Conservation (phyloP, 2,329 filamentous ascomycete species). For the Penicillium frequentans region DNA sequence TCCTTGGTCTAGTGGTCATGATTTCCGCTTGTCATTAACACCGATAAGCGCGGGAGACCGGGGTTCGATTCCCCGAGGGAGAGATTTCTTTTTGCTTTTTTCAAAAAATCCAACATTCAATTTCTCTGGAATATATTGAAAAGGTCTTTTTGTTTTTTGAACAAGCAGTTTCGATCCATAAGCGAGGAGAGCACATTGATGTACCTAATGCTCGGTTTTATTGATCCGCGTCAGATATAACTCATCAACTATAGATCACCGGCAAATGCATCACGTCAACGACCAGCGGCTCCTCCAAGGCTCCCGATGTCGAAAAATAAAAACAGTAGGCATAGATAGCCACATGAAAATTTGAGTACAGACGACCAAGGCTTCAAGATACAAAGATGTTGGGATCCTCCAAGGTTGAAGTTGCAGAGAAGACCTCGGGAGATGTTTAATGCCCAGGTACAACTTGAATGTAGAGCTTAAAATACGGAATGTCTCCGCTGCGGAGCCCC, state of each 20-base stretch:
- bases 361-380: too few relatives aligned
- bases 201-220: neutral
- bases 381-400: too few relatives aligned
- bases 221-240: neutral
- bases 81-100: slow-evolving; percentile 30
- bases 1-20: slow-evolving; percentile 43
- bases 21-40: slow-evolving; percentile 40
- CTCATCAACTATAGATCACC: neutral
- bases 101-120: neutral
- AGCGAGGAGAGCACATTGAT: neutral
- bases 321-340: too few relatives aligned
- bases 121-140: neutral
- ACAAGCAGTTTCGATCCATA: neutral
- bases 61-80: slow-evolving; percentile 41
- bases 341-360: too few relatives aligned
- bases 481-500: slow-evolving; percentile 6
- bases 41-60: slow-evolving; percentile 38
- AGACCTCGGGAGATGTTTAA: neutral
- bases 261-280: too few relatives aligned
- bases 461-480: slow-evolving; percentile 6
- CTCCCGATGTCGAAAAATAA: too few relatives aligned
- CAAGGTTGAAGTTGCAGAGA: neutral
- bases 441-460: neutral
- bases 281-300: too few relatives aligned
- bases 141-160: neutral